Percentiles rank a stretch among this genome's conserved stretches.
These are phyloP conservation scores for Eimeria praecox DNA, from an alignment of 169 alveolate genomes.

Conservation along the genomic window DNA sequence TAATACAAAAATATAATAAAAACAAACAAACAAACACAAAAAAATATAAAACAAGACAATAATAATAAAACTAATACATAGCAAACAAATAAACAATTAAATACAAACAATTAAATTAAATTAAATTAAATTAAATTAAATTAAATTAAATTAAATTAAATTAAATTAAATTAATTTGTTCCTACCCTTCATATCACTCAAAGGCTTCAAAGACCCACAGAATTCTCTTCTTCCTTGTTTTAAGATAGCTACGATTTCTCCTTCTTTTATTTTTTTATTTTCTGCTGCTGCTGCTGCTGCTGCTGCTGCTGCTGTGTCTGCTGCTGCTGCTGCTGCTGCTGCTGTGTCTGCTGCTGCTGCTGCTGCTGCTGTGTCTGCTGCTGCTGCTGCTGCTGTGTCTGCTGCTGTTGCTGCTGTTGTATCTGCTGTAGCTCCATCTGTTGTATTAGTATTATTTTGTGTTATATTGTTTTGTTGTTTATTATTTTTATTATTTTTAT, in stretches of 20 bases:
- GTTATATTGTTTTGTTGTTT: background rate
- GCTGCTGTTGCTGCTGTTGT: background rate
- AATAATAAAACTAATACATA: background rate
- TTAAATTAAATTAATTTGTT: background rate
- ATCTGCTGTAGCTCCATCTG: too few species aligned
- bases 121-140: background rate
- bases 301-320: too few species aligned
- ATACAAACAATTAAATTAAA: too few species aligned
- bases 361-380: too few species aligned
- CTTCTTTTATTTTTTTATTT: conserved; percentile 73
- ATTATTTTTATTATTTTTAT: too few species aligned
- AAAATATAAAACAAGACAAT: too few species aligned
- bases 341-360: too few species aligned
- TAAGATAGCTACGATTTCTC: conserved; percentile 95
- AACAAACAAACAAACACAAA: too few species aligned
- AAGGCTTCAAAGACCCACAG: conserved; percentile 95
- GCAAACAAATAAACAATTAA: background rate
- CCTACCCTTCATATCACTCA: conserved; percentile 18
- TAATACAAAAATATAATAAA: too few species aligned
- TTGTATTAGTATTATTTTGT: too few species aligned
- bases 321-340: too few species aligned
- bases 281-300: conserved; percentile 1
- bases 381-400: conserved; percentile 18
- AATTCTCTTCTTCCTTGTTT: conserved; percentile 94
- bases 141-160: background rate